Conservation (phyloP, 2,329 filamentous ascomycete genomes). For the Daldinia eschscholtzii region DNA sequence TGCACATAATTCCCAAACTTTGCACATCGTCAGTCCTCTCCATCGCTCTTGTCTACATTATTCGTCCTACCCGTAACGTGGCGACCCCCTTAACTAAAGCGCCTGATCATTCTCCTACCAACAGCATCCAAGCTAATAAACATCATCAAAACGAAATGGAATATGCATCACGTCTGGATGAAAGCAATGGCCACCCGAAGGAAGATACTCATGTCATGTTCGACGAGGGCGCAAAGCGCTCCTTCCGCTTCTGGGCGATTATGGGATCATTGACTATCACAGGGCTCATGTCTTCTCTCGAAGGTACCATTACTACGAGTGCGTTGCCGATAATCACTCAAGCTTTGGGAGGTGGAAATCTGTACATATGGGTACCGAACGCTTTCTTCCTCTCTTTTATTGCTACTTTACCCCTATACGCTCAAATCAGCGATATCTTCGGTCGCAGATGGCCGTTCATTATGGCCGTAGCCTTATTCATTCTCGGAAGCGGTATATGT, state of each 20-base stretch:
- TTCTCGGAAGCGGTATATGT: not conserved
- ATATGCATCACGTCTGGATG: not conserved
- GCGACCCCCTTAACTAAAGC: not conserved
- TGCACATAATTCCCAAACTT: too few relatives aligned
- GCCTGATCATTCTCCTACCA: not conserved
- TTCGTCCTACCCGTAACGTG: not conserved
- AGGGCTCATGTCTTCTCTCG: too few relatives aligned
- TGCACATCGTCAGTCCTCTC: too few relatives aligned
- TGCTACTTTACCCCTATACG: not conserved
- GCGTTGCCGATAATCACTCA: too few relatives aligned
- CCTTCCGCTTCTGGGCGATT: not conserved
- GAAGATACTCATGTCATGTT: not conserved
- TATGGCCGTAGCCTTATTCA: not conserved
- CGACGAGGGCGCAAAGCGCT: not conserved
- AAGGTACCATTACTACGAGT: too few relatives aligned
- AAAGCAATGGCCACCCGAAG: not conserved
- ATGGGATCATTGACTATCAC: too few relatives aligned
- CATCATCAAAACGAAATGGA: not conserved
- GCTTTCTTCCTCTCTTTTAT: not conserved
- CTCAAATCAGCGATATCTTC: not conserved
- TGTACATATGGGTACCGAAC: too few relatives aligned
- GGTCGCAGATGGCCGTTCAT: not conserved
- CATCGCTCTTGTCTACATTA: not conserved
- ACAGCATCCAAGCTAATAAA: not conserved
- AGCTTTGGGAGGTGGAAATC: too few relatives aligned